Conservation (phyloP, 2,329 filamentous ascomycete species). For the Pleomassaria siparia region DNA sequence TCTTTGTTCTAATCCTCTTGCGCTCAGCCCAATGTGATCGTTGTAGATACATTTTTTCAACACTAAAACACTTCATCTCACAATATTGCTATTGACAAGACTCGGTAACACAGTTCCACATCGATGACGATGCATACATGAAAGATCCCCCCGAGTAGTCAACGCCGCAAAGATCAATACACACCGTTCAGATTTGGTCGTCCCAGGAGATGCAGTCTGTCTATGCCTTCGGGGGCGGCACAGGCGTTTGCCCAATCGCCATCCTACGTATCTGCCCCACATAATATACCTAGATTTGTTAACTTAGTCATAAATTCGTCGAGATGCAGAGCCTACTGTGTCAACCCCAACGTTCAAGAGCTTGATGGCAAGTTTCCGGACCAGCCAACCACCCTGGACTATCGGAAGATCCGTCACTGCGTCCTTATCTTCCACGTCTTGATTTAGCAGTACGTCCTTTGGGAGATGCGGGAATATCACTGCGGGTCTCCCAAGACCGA, state of each 20-base stretch:
- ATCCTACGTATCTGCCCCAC: slow-evolving; percentile 8
- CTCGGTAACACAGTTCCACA: too few species aligned
- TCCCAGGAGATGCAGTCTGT: background rate
- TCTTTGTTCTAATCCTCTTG: too few species aligned
- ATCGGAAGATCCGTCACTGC: slow-evolving; percentile 5
- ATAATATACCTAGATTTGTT: slow-evolving; percentile 9
- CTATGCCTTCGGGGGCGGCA: slow-evolving; percentile 8
- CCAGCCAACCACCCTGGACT: slow-evolving; percentile 2
- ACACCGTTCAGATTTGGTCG: too few species aligned
- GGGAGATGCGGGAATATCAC: slow-evolving; percentile 10
- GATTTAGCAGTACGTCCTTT: slow-evolving; percentile 15
- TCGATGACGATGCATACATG: too few species aligned
- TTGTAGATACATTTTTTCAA: too few species aligned
- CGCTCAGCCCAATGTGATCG: too few species aligned
- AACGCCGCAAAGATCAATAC: too few species aligned
- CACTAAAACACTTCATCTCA: too few species aligned
- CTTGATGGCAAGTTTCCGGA: slow-evolving; percentile 4
- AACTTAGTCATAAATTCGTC: background rate
- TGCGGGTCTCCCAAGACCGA: slow-evolving; percentile 13
- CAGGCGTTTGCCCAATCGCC: slow-evolving; percentile 7
- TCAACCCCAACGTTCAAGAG: slow-evolving; percentile 3
- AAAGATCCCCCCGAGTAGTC: too few species aligned
- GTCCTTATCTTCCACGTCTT: slow-evolving; percentile 10
- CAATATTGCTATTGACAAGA: too few species aligned
- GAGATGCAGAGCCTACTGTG: slow-evolving; percentile 2